Conservation (phyloP, 164 flowering plant genomes). For the Magnolia officinalis region DNA sequence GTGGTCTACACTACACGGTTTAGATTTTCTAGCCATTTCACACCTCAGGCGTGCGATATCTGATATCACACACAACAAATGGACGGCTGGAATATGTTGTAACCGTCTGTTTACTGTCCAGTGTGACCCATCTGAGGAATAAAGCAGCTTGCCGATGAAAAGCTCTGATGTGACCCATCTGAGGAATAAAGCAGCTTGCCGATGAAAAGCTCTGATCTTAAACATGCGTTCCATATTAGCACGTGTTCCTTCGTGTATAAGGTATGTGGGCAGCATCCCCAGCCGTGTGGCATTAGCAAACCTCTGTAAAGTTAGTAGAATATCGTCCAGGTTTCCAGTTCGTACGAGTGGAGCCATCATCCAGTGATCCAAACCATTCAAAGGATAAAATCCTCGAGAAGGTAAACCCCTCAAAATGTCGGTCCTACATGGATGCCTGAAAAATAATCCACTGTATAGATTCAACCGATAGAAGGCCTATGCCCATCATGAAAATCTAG, state of each 20-base stretch:
- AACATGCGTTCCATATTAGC: neutral
- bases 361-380: neutral
- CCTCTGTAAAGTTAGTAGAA: neutral
- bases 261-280: neutral
- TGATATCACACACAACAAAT: no score
- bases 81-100: no score
- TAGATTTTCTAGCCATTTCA: no score
- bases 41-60: no score
- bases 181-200: no score
- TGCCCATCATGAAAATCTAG: neutral
- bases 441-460: neutral
- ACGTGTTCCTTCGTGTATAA: neutral
- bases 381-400: no score
- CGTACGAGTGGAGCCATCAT: neutral
- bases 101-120: no score
- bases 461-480: neutral
- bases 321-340: neutral
- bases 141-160: neutral
- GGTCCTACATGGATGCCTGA: neutral
- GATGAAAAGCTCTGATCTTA: no score
- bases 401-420: neutral
- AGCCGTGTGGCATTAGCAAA: no score
- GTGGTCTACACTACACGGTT: no score
- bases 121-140: neutral
- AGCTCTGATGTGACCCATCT: neutral